Evolutionary conservation across 2,329 filamentous ascomycete genomes (phyloP).

Genomic region (Penicillium glabrum): DNA sequence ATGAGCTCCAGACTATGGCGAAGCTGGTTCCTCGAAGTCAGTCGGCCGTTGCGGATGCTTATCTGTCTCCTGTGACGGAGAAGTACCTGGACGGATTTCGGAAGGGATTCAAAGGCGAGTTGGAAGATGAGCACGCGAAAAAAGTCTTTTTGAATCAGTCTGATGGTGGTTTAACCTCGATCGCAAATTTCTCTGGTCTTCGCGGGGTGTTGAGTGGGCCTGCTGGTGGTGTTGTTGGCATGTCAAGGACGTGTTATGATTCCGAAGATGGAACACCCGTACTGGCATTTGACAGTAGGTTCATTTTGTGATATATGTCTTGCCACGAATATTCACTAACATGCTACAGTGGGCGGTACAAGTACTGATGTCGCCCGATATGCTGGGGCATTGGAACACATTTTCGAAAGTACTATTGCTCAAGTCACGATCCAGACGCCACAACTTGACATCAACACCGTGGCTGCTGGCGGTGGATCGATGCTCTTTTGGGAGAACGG

Average conservation of each 20-base stretch:
- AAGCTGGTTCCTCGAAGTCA: slow-evolving; percentile 72
- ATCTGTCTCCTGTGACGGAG: slow-evolving; percentile 71
- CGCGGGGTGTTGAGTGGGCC: slow-evolving; percentile 86
- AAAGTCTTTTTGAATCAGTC: slow-evolving; percentile 67
- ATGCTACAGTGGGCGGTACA: slow-evolving; percentile 72
- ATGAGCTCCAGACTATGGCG: slow-evolving; percentile 80
- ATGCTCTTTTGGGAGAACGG: slow-evolving; percentile 81
- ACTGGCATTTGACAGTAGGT: slow-evolving; percentile 2
- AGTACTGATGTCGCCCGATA: slow-evolving; percentile 85
- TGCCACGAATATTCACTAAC: neutral
- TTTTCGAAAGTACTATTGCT: slow-evolving; percentile 88
- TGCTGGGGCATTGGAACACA: slow-evolving; percentile 82
- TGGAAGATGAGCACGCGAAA: slow-evolving; percentile 41
- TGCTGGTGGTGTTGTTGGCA: slow-evolving; percentile 87
- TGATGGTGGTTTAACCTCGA: slow-evolving; percentile 65
- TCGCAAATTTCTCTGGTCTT: slow-evolving; percentile 70
- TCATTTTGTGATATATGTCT: neutral
- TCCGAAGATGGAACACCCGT: slow-evolving; percentile 54
- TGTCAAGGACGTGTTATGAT: slow-evolving; percentile 86
- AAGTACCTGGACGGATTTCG: slow-evolving; percentile 59
- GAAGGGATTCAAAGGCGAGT: slow-evolving; percentile 71
- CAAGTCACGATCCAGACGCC: slow-evolving; percentile 91
- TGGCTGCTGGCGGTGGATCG: slow-evolving; percentile 75
- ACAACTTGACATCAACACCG: slow-evolving; percentile 90
- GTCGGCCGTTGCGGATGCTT: slow-evolving; percentile 73